Conservation (phyloP, 2,329 filamentous ascomycete species). For the Clathrospora elynae region DNA sequence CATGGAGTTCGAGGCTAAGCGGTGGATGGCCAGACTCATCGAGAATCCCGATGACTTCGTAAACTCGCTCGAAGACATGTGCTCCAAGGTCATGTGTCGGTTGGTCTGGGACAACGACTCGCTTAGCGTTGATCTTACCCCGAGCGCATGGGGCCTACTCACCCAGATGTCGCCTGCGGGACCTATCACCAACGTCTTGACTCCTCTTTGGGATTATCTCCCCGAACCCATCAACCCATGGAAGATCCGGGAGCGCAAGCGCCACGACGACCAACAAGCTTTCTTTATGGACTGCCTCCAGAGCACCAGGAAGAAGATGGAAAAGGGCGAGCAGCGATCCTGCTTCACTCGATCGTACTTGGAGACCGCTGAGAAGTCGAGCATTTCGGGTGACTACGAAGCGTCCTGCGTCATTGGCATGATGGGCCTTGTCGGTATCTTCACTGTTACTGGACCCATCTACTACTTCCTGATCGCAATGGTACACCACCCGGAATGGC, state of each 20-base stretch:
- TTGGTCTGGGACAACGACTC: conserved; percentile 60
- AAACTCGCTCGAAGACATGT: conserved; percentile 61
- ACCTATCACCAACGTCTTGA: conserved; percentile 62
- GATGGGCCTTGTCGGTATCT: conserved; percentile 49
- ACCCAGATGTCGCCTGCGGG: conserved; percentile 64
- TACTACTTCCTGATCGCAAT: conserved; percentile 48
- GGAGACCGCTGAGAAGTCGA: conserved; percentile 49
- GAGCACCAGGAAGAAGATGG: conserved; percentile 42
- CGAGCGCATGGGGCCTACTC: conserved; percentile 61
- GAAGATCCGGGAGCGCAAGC: conserved; percentile 59
- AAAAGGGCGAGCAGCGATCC: conserved; percentile 39
- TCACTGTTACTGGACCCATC: conserved; percentile 46
- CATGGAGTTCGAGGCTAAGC: conserved; percentile 61
- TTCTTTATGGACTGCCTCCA: conserved; percentile 59
- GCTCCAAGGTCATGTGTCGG: conserved; percentile 62
- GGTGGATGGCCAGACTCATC: conserved; percentile 58
- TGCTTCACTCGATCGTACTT: conserved; percentile 44
- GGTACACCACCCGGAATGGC: conserved; percentile 46
- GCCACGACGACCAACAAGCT: conserved; percentile 59
- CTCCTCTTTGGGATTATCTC: conserved; percentile 59
- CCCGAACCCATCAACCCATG: conserved; percentile 59
- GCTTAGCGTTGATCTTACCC: conserved; percentile 56
- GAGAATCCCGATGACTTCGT: conserved; percentile 58
- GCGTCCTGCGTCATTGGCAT: conserved; percentile 48
- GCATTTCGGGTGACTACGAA: conserved; percentile 47